These are phyloP conservation scores for Lentinula boryana DNA, from an alignment of 768 basidiomycete species.

Conservation along the genomic window DNA sequence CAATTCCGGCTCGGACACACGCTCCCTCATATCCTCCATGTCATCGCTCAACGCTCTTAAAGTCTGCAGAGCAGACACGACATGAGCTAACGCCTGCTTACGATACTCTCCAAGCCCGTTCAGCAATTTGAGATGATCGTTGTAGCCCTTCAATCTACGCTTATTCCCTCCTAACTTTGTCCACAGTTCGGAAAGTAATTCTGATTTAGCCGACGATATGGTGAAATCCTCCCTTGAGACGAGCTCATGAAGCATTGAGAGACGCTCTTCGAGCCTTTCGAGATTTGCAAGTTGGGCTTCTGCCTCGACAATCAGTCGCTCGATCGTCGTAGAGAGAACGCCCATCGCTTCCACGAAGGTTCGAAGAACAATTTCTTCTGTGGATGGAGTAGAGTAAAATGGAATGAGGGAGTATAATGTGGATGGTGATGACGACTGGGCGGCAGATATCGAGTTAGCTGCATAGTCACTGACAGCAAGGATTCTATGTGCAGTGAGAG, in stretches of 20 bases:
- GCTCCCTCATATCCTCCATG: conserved; percentile 70
- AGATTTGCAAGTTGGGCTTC: conserved; percentile 51
- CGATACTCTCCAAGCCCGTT: conserved; percentile 51
- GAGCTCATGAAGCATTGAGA: conserved; percentile 51
- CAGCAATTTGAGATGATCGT: conserved; percentile 48
- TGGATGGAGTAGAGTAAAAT: conserved; percentile 22
- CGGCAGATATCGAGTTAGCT: conserved; percentile 46
- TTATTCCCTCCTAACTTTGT: conserved; percentile 61
- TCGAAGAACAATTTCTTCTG: conserved; percentile 37
- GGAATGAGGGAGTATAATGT: conserved; percentile 33
- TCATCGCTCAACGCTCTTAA: conserved; percentile 63
- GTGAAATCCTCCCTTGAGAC: conserved; percentile 51
- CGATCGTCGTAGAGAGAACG: conserved; percentile 44
- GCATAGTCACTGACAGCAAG: conserved; percentile 74
- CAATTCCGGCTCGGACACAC: conserved; percentile 64
- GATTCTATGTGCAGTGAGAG: conserved; percentile 35
- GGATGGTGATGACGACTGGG: conserved; percentile 26
- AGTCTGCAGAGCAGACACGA: conserved; percentile 58
- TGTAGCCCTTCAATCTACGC: conserved; percentile 39
- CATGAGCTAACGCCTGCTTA: conserved; percentile 56
- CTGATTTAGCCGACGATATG: conserved; percentile 36
- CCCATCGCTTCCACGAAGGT: conserved; percentile 63
- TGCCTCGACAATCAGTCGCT: conserved; percentile 62
- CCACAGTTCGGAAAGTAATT: conserved; percentile 66
- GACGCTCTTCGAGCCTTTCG: conserved; percentile 55